These are phyloP conservation scores for Cucurbita ficifolia DNA, from an alignment of 306 rosid genomes.

Conservation along the genomic window DNA sequence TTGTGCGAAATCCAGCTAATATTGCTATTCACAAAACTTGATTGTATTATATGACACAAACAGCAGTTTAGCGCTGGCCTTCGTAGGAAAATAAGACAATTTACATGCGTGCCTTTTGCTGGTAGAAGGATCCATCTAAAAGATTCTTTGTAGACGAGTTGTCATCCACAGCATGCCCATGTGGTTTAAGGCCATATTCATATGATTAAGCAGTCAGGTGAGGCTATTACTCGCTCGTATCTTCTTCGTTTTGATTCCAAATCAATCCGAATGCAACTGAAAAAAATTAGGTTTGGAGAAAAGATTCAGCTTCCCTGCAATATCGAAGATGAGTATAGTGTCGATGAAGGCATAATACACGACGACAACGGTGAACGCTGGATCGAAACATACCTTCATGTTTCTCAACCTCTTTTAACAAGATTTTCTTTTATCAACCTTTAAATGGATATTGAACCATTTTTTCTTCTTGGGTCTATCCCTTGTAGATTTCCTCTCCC, in stretches of 20 bases:
- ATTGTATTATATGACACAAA: constrained; percentile 3
- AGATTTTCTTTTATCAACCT: constrained; percentile 88
- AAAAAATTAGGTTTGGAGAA: background rate
- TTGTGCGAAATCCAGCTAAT: background rate
- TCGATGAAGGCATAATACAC: background rate
- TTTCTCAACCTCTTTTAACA: constrained; percentile 30
- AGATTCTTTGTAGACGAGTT: constrained; percentile 2
- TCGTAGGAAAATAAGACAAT: background rate
- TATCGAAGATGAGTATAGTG: background rate
- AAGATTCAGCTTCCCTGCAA: constrained; percentile 6
- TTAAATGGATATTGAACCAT: constrained; percentile 79
- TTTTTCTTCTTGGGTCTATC: constrained; percentile 79
- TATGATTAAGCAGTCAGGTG: background rate
- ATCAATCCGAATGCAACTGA: background rate
- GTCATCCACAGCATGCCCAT: background rate
- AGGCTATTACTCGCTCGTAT: background rate
- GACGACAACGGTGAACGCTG: background rate
- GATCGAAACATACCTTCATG: background rate
- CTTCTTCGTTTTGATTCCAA: background rate
- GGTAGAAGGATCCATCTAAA: background rate
- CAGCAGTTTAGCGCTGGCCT: background rate
- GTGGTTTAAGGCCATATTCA: background rate
- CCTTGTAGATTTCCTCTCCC: constrained; percentile 48
- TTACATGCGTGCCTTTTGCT: background rate
- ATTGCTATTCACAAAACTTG: constrained; percentile 7